Evolutionary conservation across 1,284 basidiomycete genomes (phyloP).

Genomic region (Microbotryum violaceum): DNA sequence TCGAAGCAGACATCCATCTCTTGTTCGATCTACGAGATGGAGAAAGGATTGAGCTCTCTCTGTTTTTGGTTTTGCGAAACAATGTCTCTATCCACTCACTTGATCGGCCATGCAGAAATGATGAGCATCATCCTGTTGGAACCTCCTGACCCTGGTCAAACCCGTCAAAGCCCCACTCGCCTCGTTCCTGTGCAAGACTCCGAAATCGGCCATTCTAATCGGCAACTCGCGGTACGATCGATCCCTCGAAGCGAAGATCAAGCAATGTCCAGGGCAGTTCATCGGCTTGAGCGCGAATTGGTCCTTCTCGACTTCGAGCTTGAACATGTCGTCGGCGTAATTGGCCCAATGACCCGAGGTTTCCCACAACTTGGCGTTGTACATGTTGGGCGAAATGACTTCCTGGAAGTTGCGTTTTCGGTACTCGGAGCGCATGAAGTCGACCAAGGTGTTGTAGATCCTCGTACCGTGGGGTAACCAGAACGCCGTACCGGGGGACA

Average conservation of each 20-base stretch:
- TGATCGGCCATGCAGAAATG: conserved; percentile 95
- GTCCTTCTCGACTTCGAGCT: conserved; percentile 88
- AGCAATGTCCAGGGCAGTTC: conserved; percentile 98
- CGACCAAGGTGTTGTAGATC: conserved; percentile 90
- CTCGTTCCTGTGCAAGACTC: conserved; percentile 95
- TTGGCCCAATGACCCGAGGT: conserved; percentile 98
- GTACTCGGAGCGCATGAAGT: conserved; percentile 77
- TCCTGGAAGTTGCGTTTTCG: conserved; percentile 81
- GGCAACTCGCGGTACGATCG: conserved; percentile 93
- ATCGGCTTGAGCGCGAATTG: conserved; percentile 92
- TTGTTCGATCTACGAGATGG: conserved; percentile 59
- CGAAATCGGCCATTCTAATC: conserved; percentile 96
- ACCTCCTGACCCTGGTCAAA: conserved; percentile 84
- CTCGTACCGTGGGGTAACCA: conserved; percentile 95
- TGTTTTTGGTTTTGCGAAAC: not conserved
- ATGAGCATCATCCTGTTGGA: conserved; percentile 96
- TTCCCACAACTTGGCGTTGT: conserved; percentile 93
- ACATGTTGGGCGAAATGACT: conserved; percentile 98
- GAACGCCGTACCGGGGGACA: conserved; percentile 91
- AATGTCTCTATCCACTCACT: conserved; percentile 43
- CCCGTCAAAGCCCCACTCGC: conserved; percentile 91
- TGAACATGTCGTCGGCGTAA: conserved; percentile 96
- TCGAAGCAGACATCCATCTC: conserved; percentile 86
- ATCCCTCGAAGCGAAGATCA: conserved; percentile 92
- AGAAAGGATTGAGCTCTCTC: conserved; percentile 1